Conservation (phyloP, 2,329 filamentous ascomycete genomes). For the Monilinia laxa region DNA sequence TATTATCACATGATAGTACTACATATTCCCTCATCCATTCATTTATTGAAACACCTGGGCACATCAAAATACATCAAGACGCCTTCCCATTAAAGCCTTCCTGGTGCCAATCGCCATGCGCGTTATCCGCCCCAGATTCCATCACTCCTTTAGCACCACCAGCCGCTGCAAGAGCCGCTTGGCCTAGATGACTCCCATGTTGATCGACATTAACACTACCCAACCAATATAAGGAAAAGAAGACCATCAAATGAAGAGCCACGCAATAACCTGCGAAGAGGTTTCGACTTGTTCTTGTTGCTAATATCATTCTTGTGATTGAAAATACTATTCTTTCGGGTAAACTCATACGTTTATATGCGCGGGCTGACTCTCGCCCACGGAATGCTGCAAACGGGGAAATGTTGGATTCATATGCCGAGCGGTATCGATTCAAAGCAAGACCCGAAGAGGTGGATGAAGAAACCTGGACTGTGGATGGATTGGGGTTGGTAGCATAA, state of each 20-base stretch:
- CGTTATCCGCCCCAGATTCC: constrained; percentile 40
- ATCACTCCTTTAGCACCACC: constrained; percentile 44
- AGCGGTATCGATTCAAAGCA: constrained; percentile 79
- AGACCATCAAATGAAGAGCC: constrained; percentile 82
- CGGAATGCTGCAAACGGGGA: constrained; percentile 95
- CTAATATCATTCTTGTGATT: constrained; percentile 84
- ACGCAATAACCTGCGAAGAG: constrained; percentile 91
- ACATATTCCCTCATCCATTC: constrained; percentile 6
- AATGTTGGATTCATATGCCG: constrained; percentile 91
- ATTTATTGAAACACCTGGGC: not conserved
- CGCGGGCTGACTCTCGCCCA: constrained; percentile 86
- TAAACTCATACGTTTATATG: constrained; percentile 88
- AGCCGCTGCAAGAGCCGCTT: constrained; percentile 47
- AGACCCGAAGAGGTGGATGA: constrained; percentile 62
- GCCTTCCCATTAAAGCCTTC: constrained; percentile 44
- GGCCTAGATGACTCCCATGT: constrained; percentile 36
- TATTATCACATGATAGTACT: constrained; percentile 37
- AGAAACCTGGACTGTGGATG: constrained; percentile 65
- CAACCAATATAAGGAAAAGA: constrained; percentile 83
- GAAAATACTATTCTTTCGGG: constrained; percentile 90
- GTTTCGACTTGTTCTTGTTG: constrained; percentile 86
- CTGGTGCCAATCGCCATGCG: constrained; percentile 61
- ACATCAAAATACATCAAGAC: constrained; percentile 27
- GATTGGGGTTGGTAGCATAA: constrained; percentile 71
- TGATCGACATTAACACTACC: constrained; percentile 66